Percentiles rank a stretch among this genome's conserved stretches.
These are phyloP conservation scores for Chrysoporthe austroafricana DNA, from an alignment of 2,329 filamentous ascomycete species.

Conservation along the genomic window DNA sequence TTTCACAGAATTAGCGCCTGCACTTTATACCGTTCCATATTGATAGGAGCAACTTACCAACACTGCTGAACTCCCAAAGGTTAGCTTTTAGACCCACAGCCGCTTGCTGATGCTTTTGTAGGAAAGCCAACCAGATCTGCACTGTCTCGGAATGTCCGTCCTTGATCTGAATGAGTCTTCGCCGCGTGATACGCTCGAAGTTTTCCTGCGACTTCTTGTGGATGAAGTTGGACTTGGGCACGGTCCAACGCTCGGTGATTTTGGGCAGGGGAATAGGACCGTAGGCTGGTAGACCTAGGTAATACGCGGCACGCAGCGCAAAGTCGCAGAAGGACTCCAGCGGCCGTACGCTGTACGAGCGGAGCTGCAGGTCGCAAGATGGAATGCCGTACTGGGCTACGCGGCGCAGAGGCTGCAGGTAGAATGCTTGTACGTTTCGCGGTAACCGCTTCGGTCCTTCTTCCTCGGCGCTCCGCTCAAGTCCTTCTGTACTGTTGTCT, in stretches of 20 bases:
- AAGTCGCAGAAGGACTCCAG: constrained; percentile 96
- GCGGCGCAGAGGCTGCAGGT: constrained; percentile 81
- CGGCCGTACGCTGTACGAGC: constrained; percentile 87
- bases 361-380: constrained; percentile 87
- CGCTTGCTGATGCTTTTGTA: constrained; percentile 90
- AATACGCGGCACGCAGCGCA: constrained; percentile 91
- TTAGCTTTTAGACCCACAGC: constrained; percentile 99
- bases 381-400: constrained; percentile 76
- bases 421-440: constrained; percentile 80
- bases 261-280: constrained; percentile 86
- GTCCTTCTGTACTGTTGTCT: constrained; percentile 10
- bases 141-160: constrained; percentile 90
- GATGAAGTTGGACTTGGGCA: constrained; percentile 85
- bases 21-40: constrained; percentile 17
- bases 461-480: constrained; percentile 9
- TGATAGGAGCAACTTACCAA: constrained; percentile 56
- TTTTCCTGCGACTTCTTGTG: constrained; percentile 98
- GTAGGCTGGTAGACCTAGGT: constrained; percentile 81
- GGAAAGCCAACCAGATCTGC: constrained; percentile 87
- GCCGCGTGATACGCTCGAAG: constrained; percentile 87
- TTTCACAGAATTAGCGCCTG: constrained; percentile 28
- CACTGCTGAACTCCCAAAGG: constrained; percentile 81
- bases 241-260: constrained; percentile 92
- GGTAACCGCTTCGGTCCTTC: constrained; percentile 61
- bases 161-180: constrained; percentile 87